Base-by-base conservation (phyloP, 179 eudicot genomes). In the Beta corolliflora region DNA sequence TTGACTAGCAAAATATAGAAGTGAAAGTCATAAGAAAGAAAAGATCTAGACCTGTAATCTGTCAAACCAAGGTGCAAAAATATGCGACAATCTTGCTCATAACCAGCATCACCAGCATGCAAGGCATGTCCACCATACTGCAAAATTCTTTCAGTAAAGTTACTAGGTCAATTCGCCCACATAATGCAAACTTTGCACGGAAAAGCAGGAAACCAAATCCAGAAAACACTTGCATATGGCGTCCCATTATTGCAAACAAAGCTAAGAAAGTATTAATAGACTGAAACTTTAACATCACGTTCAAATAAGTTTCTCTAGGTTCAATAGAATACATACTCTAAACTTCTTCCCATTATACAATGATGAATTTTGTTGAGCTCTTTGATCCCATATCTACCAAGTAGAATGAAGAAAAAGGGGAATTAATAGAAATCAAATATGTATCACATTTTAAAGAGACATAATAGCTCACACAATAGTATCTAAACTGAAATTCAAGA, bases 1-100 rank as follows among this genome's bases (percentile, higher is more conserved):
- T 76, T 13, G n/a, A 64, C 6, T 41, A 9, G 1, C 68, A 61
- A 76, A 75, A 5, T n/a, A 5, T 11, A 14, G 0, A 54, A n/a
- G 13, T n/a, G 3, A 80, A 67, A 23, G 45, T 9, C 41, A 63
- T 19, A 31, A 84, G 18, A 71, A 56, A 65, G 53, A 80, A 64
- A 59, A 77, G 81, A 75, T 65, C 66, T 65, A 41, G 56, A 95
- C 99, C 90, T 92, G 86, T 95, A 95, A 84, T 95, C 99, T 66
- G 99, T 95, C 91, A 94, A 86, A 78, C 99, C 99, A 74, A 95
- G 97, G 87, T 89, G 92, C 80, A 95, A 87, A 83, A 79, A 70
- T 63, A 85, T 88, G 46, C 76, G 82, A 25, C 81, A 36, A 76
- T 81, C 73, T 81, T 80, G 79, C 77, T 50, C 75, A 54, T 87